Base-by-base conservation (phyloP, 495 filamentous ascomycete species). In the Penicillium alfredii region DNA sequence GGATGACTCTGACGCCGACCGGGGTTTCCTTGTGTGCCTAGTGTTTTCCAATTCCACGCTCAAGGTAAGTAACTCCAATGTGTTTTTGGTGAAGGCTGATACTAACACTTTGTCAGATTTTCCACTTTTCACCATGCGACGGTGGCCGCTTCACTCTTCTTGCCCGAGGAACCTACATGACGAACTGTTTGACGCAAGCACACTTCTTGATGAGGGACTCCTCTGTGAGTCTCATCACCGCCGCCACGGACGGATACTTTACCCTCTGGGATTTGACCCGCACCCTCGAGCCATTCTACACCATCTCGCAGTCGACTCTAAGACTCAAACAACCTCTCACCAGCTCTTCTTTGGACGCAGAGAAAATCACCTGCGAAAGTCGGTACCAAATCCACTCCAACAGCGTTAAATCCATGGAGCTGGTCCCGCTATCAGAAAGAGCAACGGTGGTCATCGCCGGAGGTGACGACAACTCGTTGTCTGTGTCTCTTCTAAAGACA, bases 401-500 rank as follows among this genome's bases (percentile, higher is more conserved):
- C 58, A 77, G 80, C 32, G 72, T 92, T 49, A 88, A 88, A 56
- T 60, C 67, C 3, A 33, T 79, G 16, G 53, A 70, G 4, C 17
- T 64, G 8, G 42, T 68, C 2, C 38, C 48, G 2, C 35, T 58
- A 1, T 63, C 52, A 1, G 51, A 45, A n/a, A 44, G 42, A 1
- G 30, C 37, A 2, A 70, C 64, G 18, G 21, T 90, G 6, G 42
- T 90, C 11, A 53, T 81, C n/a, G 82, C 84, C 0, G 87, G 84
- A 10, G 85, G 89, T 4, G 89, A 96, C 45, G 89, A 94, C 48
- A 88, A 88, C 45, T 80, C 82, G 3, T 49, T 94, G 0, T 74
- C 72, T 0, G 48, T 90, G 7, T 72, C 78, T 1, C 61, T 73
- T 17, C 38, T 79, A 27, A 30, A 36, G 27, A 50, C 49, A 11